These are phyloP conservation scores for Phialophora tarda DNA, from an alignment of 2,329 filamentous ascomycete species.

Conservation along the genomic window DNA sequence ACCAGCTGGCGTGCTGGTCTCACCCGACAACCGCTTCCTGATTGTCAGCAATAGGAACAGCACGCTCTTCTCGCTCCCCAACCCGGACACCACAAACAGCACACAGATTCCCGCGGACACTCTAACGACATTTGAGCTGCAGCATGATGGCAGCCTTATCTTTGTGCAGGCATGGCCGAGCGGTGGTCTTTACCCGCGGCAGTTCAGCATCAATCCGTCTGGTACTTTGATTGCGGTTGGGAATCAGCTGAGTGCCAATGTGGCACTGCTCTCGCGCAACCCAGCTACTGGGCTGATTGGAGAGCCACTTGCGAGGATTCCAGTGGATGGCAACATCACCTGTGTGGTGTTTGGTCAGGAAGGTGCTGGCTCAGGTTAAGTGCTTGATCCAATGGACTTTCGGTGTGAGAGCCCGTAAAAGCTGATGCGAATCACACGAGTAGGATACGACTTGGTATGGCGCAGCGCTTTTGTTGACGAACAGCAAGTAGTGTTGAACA, in stretches of 20 bases:
- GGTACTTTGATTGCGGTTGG: slow-evolving; percentile 3
- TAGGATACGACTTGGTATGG: no score
- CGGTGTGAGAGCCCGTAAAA: background rate
- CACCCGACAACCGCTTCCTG: slow-evolving; percentile 6
- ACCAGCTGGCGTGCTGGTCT: slow-evolving; percentile 6
- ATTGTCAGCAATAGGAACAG: slow-evolving; percentile 6
- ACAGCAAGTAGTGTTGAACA: no score
- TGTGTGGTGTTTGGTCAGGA: slow-evolving; percentile 6
- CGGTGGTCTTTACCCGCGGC: slow-evolving; percentile 2
- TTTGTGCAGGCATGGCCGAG: background rate
- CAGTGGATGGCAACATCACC: slow-evolving; percentile 4
- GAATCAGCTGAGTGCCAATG: slow-evolving; percentile 6
- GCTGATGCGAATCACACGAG: background rate
- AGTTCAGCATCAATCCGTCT: slow-evolving; percentile 4
- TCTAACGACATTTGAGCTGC: slow-evolving; percentile 6
- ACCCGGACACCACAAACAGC: slow-evolving; percentile 3
- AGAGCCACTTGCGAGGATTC: background rate
- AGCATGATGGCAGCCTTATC: slow-evolving; percentile 2
- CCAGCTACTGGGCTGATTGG: slow-evolving; percentile 1
- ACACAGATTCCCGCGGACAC: slow-evolving; percentile 1
- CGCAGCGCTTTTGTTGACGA: no score
- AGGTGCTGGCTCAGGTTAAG: slow-evolving; percentile 2
- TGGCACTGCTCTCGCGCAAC: background rate
- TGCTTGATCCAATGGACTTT: background rate
- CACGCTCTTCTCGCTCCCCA: slow-evolving; percentile 5